Conservation (phyloP, 306 rosid species). For the Cicer cuneatum region DNA sequence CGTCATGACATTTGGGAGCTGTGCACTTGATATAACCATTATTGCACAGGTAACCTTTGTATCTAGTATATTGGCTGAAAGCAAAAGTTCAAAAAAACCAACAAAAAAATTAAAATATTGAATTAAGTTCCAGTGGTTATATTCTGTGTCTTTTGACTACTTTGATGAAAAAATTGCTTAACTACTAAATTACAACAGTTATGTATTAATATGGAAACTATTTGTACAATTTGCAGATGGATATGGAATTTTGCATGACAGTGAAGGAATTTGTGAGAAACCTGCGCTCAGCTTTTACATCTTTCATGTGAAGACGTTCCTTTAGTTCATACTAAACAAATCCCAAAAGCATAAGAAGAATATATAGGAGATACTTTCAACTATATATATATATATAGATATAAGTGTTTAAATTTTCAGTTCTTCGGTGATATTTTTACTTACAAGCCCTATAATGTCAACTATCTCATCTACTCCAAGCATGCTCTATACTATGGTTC, state of each 20-base stretch:
- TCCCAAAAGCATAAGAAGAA: conserved; percentile 45
- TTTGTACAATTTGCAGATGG: conserved; percentile 68
- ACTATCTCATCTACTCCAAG: conserved; percentile 49
- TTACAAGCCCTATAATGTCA: conserved; percentile 42
- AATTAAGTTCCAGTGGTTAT: background rate
- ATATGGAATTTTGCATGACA: conserved; percentile 63
- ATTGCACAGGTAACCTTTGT: conserved; percentile 66
- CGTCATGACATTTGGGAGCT: conserved; percentile 72
- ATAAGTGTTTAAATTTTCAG: conserved; percentile 38
- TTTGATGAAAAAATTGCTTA: background rate
- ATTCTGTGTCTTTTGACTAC: background rate
- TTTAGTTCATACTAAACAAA: conserved; percentile 18
- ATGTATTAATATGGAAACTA: background rate
- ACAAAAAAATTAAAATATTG: background rate
- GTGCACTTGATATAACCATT: conserved; percentile 79
- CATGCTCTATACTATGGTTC: conserved; percentile 57
- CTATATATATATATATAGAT: background rate
- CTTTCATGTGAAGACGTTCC: conserved; percentile 52
- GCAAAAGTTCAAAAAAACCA: conserved; percentile 9
- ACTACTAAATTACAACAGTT: background rate
- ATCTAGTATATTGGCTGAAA: conserved; percentile 16
- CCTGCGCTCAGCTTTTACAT: conserved; percentile 62
- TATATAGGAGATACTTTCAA: conserved; percentile 34
- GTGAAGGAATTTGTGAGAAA: conserved; percentile 73
- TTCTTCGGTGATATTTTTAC: conserved; percentile 32